Percentiles rank a stretch among this genome's conserved stretches.
phyloP scores from a whole-genome alignment of 1,284 basidiomycete species.

The Cutaneotrichosporon sp. region DNA sequence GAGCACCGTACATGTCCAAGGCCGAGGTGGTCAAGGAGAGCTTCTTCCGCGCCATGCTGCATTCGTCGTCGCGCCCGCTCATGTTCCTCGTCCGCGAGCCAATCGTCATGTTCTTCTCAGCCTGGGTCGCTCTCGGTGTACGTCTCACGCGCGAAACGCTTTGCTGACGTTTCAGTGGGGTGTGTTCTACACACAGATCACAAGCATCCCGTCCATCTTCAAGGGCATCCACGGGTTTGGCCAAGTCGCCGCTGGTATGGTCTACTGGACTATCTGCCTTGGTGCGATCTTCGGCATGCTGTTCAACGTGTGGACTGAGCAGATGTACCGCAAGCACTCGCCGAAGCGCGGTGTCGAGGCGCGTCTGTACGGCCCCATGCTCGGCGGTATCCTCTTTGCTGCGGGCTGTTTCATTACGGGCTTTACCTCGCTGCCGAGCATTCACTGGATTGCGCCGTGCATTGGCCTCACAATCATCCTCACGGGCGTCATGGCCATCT shows the following conservation, averaged over 20 bases:
- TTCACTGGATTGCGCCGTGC: conserved; percentile 39
- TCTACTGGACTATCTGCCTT: conserved; percentile 58
- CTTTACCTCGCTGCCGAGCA: conserved; percentile 31
- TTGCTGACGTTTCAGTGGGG: conserved; percentile 55
- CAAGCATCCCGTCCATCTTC: conserved; percentile 63
- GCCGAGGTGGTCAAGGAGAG: conserved; percentile 41
- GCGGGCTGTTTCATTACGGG: conserved; percentile 56
- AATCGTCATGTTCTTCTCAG: conserved; percentile 64
- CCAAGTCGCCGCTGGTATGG: conserved; percentile 58
- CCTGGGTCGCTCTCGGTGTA: conserved; percentile 65
- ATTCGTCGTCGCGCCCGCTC: conserved; percentile 34
- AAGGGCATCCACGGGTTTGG: conserved; percentile 60
- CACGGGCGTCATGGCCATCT: conserved; percentile 25
- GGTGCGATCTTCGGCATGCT: conserved; percentile 59
- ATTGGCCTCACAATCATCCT: conserved; percentile 43
- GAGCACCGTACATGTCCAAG: conserved; percentile 43
- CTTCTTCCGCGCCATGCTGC: conserved; percentile 33
- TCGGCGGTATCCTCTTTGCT: conserved; percentile 60
- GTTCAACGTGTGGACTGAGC: conserved; percentile 61
- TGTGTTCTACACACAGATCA: conserved; percentile 63
- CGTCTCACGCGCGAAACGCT: conserved; percentile 7
- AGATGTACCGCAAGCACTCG: conserved; percentile 59
- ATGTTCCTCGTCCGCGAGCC: conserved; percentile 66
- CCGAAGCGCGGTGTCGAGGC: conserved; percentile 63
- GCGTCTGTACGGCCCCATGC: conserved; percentile 62